A percentile compares a stretch with the other conserved stretches of the same genome.
Conservation (phyloP, 495 filamentous ascomycete species). For the Penicillium fimorum region DNA sequence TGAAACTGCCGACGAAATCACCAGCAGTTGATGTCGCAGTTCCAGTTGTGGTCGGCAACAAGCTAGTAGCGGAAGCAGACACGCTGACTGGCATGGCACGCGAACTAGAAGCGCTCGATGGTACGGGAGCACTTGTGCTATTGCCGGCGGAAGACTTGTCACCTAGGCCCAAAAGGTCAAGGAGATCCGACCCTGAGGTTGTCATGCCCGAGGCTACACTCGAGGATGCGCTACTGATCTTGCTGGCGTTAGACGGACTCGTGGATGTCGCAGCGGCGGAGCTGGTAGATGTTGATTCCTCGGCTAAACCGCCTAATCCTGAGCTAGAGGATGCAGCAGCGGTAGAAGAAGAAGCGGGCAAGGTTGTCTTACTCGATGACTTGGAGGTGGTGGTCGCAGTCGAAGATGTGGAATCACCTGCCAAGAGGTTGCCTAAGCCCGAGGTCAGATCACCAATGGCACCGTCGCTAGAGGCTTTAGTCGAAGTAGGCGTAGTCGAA, state of each 20-base stretch:
- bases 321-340: constrained; percentile 10
- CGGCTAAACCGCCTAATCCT: not conserved
- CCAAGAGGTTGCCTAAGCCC: not conserved
- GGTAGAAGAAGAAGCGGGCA: constrained; percentile 14
- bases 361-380: constrained; percentile 1
- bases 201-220: not conserved
- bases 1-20: constrained; percentile 11
- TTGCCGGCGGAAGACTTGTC: constrained; percentile 10
- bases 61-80: constrained; percentile 22
- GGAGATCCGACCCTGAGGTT: constrained; percentile 9
- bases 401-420: not conserved
- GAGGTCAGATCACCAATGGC: constrained; percentile 5
- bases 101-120: constrained; percentile 5
- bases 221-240: not conserved
- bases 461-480: constrained; percentile 1
- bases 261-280: constrained; percentile 6
- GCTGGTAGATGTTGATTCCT: constrained; percentile 12
- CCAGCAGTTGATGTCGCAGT: constrained; percentile 10
- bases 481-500: constrained; percentile 1
- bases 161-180: constrained; percentile 7
- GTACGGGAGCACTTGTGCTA: constrained; percentile 7
- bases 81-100: constrained; percentile 30
- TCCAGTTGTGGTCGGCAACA: constrained; percentile 14
- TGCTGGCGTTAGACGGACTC: constrained; percentile 6
- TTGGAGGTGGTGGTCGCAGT: not conserved